phyloP scores from a whole-genome alignment of 371 early-diverging fungal genomes.

The Mortierella sp. region DNA sequence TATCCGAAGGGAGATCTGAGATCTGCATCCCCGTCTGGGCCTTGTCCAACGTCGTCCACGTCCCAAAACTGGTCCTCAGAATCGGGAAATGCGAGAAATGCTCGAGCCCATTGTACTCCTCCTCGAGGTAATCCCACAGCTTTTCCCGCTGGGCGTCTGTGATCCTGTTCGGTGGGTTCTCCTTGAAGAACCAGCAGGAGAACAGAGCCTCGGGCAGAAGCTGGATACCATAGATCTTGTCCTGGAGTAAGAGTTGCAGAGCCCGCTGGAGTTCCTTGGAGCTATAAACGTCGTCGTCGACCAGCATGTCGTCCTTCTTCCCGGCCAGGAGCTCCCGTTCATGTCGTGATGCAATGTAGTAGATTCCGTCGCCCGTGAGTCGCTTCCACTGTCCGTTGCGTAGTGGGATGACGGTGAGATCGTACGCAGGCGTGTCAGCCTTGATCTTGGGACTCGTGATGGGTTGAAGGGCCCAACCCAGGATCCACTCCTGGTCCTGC shows the following conservation, averaged over 20 bases:
- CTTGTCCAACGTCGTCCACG: conserved; percentile 1
- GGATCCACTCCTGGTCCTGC: conserved; percentile 22
- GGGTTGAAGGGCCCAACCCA: conserved; percentile 8
- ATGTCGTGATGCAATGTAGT: not conserved
- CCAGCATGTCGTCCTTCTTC: not conserved
- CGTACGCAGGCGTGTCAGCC: not conserved
- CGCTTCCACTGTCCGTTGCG: conserved; percentile 23
- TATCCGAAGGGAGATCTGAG: too few relatives aligned
- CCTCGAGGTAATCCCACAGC: too few relatives aligned
- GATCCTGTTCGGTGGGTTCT: conserved; percentile 1
- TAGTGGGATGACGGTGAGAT: conserved; percentile 19
- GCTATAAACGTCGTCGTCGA: conserved; percentile 11
- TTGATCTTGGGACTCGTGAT: not conserved
- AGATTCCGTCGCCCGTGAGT: too few relatives aligned
- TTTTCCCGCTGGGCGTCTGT: too few relatives aligned
- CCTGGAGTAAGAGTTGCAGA: too few relatives aligned
- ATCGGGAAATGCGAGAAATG: too few relatives aligned
- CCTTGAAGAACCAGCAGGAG: not conserved
- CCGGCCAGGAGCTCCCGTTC: conserved; percentile 8
- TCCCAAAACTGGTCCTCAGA: not conserved
- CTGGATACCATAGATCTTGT: too few relatives aligned
- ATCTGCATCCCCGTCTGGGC: not conserved
- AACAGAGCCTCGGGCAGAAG: not conserved
- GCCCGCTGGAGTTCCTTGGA: not conserved
- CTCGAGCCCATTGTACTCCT: too few relatives aligned